Evolutionary conservation across 2,329 filamentous ascomycete species (phyloP).

Genomic region (Diaporthe sp.): DNA sequence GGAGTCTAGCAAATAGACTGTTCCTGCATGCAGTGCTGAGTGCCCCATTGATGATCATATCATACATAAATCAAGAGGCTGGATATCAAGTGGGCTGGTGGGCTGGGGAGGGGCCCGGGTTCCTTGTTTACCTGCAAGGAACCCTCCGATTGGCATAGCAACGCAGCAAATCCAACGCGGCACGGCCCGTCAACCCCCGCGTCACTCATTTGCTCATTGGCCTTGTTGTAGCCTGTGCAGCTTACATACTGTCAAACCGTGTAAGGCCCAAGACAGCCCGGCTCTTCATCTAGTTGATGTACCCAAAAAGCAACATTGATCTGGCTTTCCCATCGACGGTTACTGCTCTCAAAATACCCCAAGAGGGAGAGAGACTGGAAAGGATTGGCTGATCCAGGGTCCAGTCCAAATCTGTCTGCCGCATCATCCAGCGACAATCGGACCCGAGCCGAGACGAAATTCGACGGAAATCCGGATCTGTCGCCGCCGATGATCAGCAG

Average conservation of each 20-base stretch:
- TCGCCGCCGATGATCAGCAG: constrained; percentile 6
- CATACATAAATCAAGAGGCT: constrained; percentile 24
- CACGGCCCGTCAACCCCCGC: constrained; percentile 26
- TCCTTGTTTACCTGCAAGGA: constrained; percentile 31
- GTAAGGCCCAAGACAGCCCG: neutral
- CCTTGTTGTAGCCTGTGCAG: neutral
- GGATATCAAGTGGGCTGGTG: constrained; percentile 24
- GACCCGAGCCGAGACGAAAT: constrained; percentile 30
- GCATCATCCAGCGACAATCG: neutral
- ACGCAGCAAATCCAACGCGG: constrained; percentile 1
- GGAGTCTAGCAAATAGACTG: neutral
- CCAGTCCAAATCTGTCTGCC: too few species aligned
- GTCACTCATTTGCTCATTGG: neutral
- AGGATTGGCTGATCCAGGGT: neutral
- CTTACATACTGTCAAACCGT: neutral
- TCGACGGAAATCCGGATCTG: neutral
- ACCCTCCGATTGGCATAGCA: constrained; percentile 18
- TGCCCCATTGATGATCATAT: constrained; percentile 15
- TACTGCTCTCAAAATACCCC: neutral
- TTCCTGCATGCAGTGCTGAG: constrained; percentile 11
- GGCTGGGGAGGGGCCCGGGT: constrained; percentile 13
- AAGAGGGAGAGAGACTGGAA: neutral
- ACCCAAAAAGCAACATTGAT: neutral
- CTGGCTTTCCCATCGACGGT: neutral
- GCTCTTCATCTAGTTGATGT: neutral